Conservation (phyloP, 208 protist species). For the Acanthamoeba royreba region DNA sequence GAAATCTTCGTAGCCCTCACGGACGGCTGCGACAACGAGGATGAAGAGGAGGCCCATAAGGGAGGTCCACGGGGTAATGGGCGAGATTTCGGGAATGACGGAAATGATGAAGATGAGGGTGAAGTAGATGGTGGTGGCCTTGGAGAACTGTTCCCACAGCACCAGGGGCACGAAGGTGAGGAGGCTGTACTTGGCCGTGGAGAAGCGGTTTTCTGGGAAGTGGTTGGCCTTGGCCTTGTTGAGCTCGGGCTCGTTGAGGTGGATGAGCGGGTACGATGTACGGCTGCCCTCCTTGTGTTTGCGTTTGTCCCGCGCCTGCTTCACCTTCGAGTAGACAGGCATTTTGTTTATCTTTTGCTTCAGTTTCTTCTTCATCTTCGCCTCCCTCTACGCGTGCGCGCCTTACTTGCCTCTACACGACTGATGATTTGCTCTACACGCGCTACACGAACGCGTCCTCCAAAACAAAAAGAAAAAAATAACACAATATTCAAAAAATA, state of each 20-base stretch:
- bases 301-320: not conserved
- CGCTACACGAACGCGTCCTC: too few species aligned
- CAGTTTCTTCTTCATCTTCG: not conserved
- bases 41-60: constrained; percentile 91
- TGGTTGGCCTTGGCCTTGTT: not conserved
- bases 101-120: constrained; percentile 91
- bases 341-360: not conserved
- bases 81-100: constrained; percentile 87
- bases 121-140: constrained; percentile 96
- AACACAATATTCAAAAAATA: too few species aligned
- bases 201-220: not conserved
- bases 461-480: too few species aligned
- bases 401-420: too few species aligned
- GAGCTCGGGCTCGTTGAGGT: not conserved
- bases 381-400: not conserved
- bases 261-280: not conserved
- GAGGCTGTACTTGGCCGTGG: constrained; percentile 93
- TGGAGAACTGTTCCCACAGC: constrained; percentile 94
- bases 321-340: not conserved
- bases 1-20: constrained; percentile 93
- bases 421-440: too few species aligned
- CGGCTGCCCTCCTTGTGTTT: constrained; percentile 32
- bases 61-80: constrained; percentile 87
- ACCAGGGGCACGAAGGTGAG: constrained; percentile 93
- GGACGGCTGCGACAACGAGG: constrained; percentile 88